Evolutionary conservation across 305 asterid species (phyloP), one percentile per base, ranked within the genome.

Genomic region (Stenogyne calaminthoides): DNA sequence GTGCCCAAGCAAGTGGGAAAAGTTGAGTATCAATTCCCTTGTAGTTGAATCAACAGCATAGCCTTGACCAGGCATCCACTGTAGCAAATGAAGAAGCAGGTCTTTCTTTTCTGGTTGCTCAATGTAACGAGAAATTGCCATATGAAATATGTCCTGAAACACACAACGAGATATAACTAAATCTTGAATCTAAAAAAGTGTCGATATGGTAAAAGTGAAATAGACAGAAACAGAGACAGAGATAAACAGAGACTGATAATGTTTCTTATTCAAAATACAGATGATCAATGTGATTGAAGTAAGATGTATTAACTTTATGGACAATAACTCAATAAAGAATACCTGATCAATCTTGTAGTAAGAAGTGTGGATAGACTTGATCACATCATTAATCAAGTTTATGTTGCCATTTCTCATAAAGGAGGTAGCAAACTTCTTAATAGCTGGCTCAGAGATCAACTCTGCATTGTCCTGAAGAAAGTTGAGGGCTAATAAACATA

Each of bases 11-110:
- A 88, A 79, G 79, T 81, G 86, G 55, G 97, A 83, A 58, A 86
- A 85, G 81, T 83, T 77, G 54, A 83, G 74, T 34, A 93, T 67
- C 84, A 89, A 80, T 80, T 80, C 84, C 80, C 88, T 84, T 49
- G 96, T 78, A 9, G 87, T 70, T 46, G 83, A 77, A 76, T 86
- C 91, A 64, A 93, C 83, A 73, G 66, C 80, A 83, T 87, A 91
- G 70, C 96, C 97, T 76, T 87, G 97, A 68, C 95, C 95, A 54
- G 90, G 88, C 97, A 93, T 91, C 98, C 98, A 93, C 71, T 82
- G 86, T 62, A 93, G 86, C 86, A 93, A 76, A 78, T 85, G 96
- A 72, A 91, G 83, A 77, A 91, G 94, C 80, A 93, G 75, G 11
- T 90, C 96, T 80, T 88, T 91, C 97, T 93, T 93, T 75, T 91